These are phyloP conservation scores for Neopestalotiopsis rosae DNA, from an alignment of 2,329 filamentous ascomycete genomes.

Conservation along the genomic window DNA sequence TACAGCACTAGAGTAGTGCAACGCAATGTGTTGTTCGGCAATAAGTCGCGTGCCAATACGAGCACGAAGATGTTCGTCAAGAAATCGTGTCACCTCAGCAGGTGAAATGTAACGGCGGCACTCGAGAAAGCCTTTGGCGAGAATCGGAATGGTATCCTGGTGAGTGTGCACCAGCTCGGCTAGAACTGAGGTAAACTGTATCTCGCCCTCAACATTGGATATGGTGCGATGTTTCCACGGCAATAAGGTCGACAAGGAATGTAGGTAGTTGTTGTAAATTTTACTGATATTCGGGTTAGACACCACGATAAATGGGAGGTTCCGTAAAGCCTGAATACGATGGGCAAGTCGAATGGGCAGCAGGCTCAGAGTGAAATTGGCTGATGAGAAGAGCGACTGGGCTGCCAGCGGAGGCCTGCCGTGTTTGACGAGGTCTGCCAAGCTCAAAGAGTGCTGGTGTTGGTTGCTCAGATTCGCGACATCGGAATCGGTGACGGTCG, in stretches of 20 bases:
- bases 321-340: conserved; percentile 89
- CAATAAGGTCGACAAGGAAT: conserved; percentile 87
- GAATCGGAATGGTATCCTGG: conserved; percentile 89
- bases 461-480: conserved; percentile 79
- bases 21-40: conserved; percentile 93
- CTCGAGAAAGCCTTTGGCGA: conserved; percentile 92
- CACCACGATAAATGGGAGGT: conserved; percentile 96
- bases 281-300: conserved; percentile 94
- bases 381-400: conserved; percentile 82
- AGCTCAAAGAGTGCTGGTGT: conserved; percentile 79
- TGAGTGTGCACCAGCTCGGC: conserved; percentile 96
- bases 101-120: conserved; percentile 88
- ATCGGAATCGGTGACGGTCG: conserved; percentile 72
- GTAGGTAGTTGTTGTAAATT: conserved; percentile 96
- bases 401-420: conserved; percentile 85
- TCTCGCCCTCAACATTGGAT: conserved; percentile 82
- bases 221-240: conserved; percentile 77
- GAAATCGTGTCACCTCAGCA: conserved; percentile 83
- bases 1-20: conserved; percentile 76
- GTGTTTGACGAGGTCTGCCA: conserved; percentile 85
- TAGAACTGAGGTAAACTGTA: conserved; percentile 88
- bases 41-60: conserved; percentile 93
- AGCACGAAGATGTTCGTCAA: conserved; percentile 92
- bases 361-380: conserved; percentile 93
- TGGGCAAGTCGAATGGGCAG: conserved; percentile 92